Conservation (phyloP, 208 protist genomes). For the Leptomonas seymouri region DNA sequence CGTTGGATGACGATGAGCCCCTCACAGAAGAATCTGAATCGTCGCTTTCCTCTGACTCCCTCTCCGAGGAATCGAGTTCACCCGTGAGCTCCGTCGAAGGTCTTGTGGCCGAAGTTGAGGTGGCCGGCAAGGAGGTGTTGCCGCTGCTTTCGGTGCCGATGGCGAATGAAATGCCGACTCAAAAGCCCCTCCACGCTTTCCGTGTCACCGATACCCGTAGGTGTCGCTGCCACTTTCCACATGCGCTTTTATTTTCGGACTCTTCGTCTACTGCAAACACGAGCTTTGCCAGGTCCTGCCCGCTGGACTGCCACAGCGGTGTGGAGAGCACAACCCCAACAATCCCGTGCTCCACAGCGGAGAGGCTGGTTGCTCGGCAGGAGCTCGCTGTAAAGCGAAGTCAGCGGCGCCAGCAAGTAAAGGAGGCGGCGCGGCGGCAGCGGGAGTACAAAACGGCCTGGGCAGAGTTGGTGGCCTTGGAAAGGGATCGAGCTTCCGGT, state of each 20-base stretch:
- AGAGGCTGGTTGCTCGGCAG: not conserved
- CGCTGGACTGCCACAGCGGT: slow-evolving; percentile 1
- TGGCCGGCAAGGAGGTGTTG: not conserved
- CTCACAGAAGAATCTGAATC: not conserved
- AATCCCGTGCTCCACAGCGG: not conserved
- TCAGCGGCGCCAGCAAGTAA: slow-evolving; percentile 2
- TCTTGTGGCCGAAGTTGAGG: not conserved
- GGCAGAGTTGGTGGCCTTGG: slow-evolving; percentile 5
- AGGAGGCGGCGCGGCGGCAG: slow-evolving; percentile 4
- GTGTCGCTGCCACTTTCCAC: slow-evolving; percentile 3
- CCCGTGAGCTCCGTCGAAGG: slow-evolving; percentile 2
- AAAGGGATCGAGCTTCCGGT: not conserved
- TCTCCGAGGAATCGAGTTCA: slow-evolving; percentile 4
- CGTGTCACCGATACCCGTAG: slow-evolving; percentile 12
- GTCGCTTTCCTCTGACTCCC: not conserved
- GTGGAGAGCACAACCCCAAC: not conserved
- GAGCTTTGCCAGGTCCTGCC: slow-evolving; percentile 5
- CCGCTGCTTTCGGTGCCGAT: not conserved
- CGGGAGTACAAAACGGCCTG: slow-evolving; percentile 15
- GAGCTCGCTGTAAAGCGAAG: not conserved
- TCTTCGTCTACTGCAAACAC: not conserved
- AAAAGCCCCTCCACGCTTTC: slow-evolving; percentile 5
- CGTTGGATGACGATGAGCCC: not conserved
- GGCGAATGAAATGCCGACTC: not conserved
- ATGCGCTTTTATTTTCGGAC: not conserved